Conservation (phyloP, 768 basidiomycete species). For the Phylloporus sp. region DNA sequence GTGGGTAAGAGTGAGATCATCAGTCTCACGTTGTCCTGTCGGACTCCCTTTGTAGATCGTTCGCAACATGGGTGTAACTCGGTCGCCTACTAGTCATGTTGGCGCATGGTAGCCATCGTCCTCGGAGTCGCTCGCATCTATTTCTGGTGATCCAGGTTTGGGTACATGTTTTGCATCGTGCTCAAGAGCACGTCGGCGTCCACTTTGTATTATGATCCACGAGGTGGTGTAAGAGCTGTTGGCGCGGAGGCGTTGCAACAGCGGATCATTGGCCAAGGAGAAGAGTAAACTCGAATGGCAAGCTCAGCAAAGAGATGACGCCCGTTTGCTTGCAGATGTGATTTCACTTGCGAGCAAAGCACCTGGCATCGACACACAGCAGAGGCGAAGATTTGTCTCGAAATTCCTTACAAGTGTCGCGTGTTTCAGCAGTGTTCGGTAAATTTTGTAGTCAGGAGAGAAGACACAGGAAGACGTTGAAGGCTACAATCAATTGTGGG, state of each 20-base stretch:
- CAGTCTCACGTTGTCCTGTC: too few species aligned
- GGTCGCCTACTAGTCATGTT: too few species aligned
- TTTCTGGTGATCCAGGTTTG: too few species aligned
- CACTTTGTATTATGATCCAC: conserved; percentile 41
- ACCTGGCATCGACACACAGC: conserved; percentile 21
- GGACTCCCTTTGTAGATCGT: too few species aligned
- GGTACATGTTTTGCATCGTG: too few species aligned
- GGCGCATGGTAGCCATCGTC: too few species aligned
- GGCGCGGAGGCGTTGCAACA: conserved; percentile 35
- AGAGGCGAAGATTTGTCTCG: conserved; percentile 16
- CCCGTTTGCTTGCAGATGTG: background rate
- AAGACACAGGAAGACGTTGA: background rate
- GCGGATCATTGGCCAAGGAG: background rate
- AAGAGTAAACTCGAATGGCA: conserved; percentile 7
- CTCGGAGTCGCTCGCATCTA: too few species aligned
- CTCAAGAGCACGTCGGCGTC: conserved; percentile 44
- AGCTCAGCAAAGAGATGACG: background rate
- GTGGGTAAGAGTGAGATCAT: too few species aligned
- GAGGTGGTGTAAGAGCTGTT: conserved; percentile 36
- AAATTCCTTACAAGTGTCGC: too few species aligned
- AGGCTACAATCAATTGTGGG: background rate
- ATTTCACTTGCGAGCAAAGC: conserved; percentile 32
- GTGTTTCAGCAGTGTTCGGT: too few species aligned
- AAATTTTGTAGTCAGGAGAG: background rate
- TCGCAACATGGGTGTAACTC: too few species aligned